These are phyloP conservation scores for Aspergillus pseudoterreus DNA, from an alignment of 2,329 filamentous ascomycete genomes.

Conservation along the genomic window DNA sequence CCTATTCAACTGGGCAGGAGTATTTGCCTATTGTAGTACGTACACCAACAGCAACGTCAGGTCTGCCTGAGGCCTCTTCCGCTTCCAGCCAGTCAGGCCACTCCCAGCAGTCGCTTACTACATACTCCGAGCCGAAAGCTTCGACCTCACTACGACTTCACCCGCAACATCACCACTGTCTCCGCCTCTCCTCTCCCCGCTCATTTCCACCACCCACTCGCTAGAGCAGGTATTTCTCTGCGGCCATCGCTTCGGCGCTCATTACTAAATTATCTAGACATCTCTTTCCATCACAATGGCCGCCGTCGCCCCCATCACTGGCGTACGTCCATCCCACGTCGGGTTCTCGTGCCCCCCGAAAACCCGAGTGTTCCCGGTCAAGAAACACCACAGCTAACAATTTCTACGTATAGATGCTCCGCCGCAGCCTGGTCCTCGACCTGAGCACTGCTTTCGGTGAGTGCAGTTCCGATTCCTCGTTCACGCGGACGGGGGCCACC, in stretches of 20 bases:
- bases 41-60: background rate
- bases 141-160: constrained; percentile 22
- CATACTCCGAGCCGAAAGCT: constrained; percentile 31
- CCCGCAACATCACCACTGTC: constrained; percentile 24
- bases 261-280: constrained; percentile 12
- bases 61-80: background rate
- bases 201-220: constrained; percentile 14
- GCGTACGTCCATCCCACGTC: constrained; percentile 36
- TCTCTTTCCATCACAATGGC: constrained; percentile 34
- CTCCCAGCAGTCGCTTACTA: constrained; percentile 32
- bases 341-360: constrained; percentile 9
- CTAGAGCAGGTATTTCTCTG: constrained; percentile 20
- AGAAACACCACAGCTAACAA: background rate
- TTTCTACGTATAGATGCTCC: constrained; percentile 55
- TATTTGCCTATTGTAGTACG: background rate
- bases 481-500: background rate
- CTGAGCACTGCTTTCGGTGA: constrained; percentile 63
- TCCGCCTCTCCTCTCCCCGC: constrained; percentile 19
- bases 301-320: constrained; percentile 45
- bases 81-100: constrained; percentile 30
- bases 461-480: constrained; percentile 26
- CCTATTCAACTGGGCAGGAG: too few species aligned
- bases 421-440: constrained; percentile 62
- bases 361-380: background rate
- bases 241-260: constrained; percentile 8